phyloP scores from a whole-genome alignment of 345 rosid species.

The Linum tenue region DNA sequence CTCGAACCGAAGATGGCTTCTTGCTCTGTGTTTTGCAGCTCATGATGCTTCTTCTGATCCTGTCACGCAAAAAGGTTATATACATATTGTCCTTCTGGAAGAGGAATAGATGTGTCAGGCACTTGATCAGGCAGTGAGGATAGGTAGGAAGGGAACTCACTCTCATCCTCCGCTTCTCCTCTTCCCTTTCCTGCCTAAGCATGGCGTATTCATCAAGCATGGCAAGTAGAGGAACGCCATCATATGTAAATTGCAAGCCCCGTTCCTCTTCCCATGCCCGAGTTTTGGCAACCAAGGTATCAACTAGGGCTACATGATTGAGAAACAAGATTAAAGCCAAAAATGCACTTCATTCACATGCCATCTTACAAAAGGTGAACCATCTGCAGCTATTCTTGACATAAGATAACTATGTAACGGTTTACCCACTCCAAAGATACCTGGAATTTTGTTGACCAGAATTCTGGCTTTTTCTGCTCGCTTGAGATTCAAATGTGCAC shows the following conservation, averaged over 20 bases:
- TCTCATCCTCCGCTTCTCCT: conserved; percentile 75
- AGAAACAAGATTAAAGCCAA: not conserved
- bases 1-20: conserved; percentile 54
- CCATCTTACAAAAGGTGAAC: too few species aligned
- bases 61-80: conserved; percentile 14
- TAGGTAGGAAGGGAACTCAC: conserved; percentile 25
- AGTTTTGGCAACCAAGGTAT: conserved; percentile 73
- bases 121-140: not conserved
- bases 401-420: not conserved
- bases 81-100: not conserved
- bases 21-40: conserved; percentile 72
- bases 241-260: conserved; percentile 53
- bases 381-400: too few species aligned
- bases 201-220: conserved; percentile 92
- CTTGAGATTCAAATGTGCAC: conserved; percentile 97
- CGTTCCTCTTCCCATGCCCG: conserved; percentile 88
- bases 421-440: conserved; percentile 29
- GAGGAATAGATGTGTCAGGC: not conserved
- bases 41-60: conserved; percentile 85
- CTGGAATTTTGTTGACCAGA: conserved; percentile 93
- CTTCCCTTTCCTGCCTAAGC: conserved; percentile 91
- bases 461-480: conserved; percentile 93
- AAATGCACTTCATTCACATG: not conserved
- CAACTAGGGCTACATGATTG: conserved; percentile 55
- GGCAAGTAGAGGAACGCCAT: conserved; percentile 88